These are phyloP conservation scores for Talaromyces islandicus DNA, from an alignment of 2,329 filamentous ascomycete genomes.

Conservation along the genomic window DNA sequence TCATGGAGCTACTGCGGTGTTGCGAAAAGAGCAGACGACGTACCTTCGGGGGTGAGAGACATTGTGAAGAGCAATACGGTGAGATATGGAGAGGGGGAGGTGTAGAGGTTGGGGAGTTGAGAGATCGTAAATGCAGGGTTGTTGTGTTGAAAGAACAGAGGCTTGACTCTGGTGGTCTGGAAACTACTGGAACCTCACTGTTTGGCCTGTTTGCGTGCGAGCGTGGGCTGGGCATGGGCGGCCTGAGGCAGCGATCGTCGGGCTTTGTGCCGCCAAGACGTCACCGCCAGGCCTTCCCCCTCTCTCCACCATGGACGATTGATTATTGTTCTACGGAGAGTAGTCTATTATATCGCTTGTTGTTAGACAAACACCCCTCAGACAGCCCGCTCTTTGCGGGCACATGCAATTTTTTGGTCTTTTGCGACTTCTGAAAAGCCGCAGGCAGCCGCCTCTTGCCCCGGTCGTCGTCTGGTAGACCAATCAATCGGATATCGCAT, in stretches of 20 bases:
- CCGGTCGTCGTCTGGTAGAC: background rate
- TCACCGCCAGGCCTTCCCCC: background rate
- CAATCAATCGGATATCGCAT: background rate
- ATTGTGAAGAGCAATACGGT: constrained; percentile 17
- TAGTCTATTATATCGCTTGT: too few species aligned
- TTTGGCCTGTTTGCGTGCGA: constrained; percentile 29
- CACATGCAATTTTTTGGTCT: background rate
- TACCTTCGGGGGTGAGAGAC: constrained; percentile 44
- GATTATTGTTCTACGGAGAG: too few species aligned
- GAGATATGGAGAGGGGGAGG: background rate
- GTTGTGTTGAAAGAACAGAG: background rate
- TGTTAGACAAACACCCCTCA: background rate
- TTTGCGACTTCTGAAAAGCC: background rate
- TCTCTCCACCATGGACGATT: background rate
- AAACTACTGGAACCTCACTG: constrained; percentile 37
- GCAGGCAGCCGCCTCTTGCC: background rate
- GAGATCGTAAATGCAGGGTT: background rate
- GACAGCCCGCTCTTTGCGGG: background rate
- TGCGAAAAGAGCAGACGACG: constrained; percentile 15
- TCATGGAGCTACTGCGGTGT: background rate
- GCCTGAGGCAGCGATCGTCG: constrained; percentile 17
- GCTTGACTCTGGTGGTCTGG: constrained; percentile 7
- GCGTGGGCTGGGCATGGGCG: background rate
- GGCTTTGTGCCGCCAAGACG: constrained; percentile 1
- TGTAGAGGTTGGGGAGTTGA: background rate